phyloP scores from a whole-genome alignment of 2,329 filamentous ascomycete species.

The Leptographium radiaticola region DNA sequence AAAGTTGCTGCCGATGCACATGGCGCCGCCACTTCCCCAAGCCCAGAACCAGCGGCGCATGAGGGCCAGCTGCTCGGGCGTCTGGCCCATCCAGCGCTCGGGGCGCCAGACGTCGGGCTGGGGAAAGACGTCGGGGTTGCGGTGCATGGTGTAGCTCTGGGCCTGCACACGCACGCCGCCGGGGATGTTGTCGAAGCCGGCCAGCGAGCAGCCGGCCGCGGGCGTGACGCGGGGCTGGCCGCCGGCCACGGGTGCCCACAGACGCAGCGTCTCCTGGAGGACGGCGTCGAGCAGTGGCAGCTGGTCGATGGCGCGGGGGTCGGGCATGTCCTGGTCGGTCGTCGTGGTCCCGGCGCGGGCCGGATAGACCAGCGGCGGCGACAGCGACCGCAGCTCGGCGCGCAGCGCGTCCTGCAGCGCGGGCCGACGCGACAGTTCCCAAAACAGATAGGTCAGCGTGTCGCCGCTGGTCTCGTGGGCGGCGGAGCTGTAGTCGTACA shows the following conservation, averaged over 20 bases:
- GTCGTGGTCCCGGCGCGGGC: neutral
- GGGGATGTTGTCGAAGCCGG: constrained; percentile 1
- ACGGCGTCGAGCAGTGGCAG: constrained; percentile 3
- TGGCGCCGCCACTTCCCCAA: constrained; percentile 1
- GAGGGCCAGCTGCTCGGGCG: constrained; percentile 1
- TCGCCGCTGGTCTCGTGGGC: constrained; percentile 4
- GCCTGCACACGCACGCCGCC: neutral
- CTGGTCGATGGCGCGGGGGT: neutral
- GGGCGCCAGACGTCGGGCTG: neutral
- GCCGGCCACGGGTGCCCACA: neutral
- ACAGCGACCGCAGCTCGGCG: neutral
- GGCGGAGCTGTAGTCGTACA: constrained; percentile 2
- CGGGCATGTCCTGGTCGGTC: neutral
- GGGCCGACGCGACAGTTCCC: constrained; percentile 1
- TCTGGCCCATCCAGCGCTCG: constrained; percentile 2
- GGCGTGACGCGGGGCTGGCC: neutral
- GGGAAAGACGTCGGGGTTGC: neutral
- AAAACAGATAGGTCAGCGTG: constrained; percentile 4
- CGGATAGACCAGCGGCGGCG: neutral
- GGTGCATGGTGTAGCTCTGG: neutral
- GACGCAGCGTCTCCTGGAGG: constrained; percentile 1
- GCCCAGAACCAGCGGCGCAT: constrained; percentile 4
- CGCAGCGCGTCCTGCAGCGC: constrained; percentile 1
- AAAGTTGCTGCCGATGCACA: constrained; percentile 4
- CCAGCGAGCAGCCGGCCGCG: neutral